Evolutionary conservation across 495 filamentous ascomycete genomes (phyloP), one percentile per base, ranked within the genome.

Genomic region (Penicillium lagena): DNA sequence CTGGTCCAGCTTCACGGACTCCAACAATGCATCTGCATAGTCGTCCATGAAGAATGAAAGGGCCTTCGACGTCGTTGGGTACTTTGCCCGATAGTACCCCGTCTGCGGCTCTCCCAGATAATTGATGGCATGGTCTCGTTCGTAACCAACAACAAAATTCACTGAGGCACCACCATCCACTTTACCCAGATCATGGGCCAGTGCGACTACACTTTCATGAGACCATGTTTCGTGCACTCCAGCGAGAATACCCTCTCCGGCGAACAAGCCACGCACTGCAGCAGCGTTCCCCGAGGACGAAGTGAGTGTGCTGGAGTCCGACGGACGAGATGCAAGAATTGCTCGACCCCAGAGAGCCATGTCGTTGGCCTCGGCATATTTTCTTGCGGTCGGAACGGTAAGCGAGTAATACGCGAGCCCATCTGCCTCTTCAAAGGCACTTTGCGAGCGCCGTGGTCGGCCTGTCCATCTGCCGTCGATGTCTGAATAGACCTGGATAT

Each of bases 391-490:
- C 45, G 66, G 53, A 1, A 69, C 64, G 1, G 64, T 56, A 7
- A 66, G 51, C 4, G 65, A 42, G 40, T 65, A 59, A 40, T 64
- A 39, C 9, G 50, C 42, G 12, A 68, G 54, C 17, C 48, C 31
- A 27, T 46, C 51, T 17, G 52, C 31, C 29, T 44, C 47, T 40
- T 54, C 62, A 46, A 63, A 73, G 22, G 39, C 52, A 13, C 45
- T 45, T 13, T 44, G 51, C 10, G 66, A 60, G 12, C 52, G 58
- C 28, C 55, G 44, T 29, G 48, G 53, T 35, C 52, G 56, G 9
- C 73, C 74, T 27, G 67, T 65, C 71, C 73, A 79, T 39, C 66
- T 60, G 22, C 69, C 68, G 47, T 79, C 75, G 34, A 79, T 75
- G 42, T 71, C 71, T 1, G 64, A 63, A 43, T 70, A 74, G 1